Evolutionary conservation across 257 asterid genomes (phyloP).

Genomic region (Capsicum rhomboideum): DNA sequence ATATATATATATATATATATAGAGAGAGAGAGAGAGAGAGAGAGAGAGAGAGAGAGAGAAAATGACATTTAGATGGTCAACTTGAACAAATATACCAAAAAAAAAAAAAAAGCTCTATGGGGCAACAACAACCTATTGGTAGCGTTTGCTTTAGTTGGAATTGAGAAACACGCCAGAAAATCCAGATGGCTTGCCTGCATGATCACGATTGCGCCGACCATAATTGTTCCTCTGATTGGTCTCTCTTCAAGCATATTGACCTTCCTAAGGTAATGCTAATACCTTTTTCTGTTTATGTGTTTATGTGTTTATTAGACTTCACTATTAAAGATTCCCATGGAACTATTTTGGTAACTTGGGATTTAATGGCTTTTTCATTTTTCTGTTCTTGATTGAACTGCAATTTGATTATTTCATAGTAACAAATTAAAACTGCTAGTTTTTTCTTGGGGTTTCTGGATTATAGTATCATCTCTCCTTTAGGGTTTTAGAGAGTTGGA

Average conservation of each 20-base stretch:
- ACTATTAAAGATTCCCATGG: background rate
- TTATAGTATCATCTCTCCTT: background rate
- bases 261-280: constrained; percentile 52
- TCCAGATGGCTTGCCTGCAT: constrained; percentile 56
- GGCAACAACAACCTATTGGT: background rate
- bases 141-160: background rate
- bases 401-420: background rate
- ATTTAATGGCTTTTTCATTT: background rate
- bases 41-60: too few species aligned
- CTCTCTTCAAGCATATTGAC: constrained; percentile 87
- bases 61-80: too few species aligned
- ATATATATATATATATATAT: too few species aligned
- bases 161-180: background rate
- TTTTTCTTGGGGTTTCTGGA: background rate
- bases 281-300: too few species aligned
- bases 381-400: background rate
- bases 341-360: background rate
- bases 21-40: too few species aligned
- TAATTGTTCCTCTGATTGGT: constrained; percentile 88
- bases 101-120: background rate
- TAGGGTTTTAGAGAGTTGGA: background rate
- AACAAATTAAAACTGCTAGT: background rate
- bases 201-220: constrained; percentile 98
- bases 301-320: background rate
- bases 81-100: background rate